These are phyloP conservation scores for Friedmanniomyces simplex DNA, from an alignment of 495 filamentous ascomycete genomes.

Conservation along the genomic window DNA sequence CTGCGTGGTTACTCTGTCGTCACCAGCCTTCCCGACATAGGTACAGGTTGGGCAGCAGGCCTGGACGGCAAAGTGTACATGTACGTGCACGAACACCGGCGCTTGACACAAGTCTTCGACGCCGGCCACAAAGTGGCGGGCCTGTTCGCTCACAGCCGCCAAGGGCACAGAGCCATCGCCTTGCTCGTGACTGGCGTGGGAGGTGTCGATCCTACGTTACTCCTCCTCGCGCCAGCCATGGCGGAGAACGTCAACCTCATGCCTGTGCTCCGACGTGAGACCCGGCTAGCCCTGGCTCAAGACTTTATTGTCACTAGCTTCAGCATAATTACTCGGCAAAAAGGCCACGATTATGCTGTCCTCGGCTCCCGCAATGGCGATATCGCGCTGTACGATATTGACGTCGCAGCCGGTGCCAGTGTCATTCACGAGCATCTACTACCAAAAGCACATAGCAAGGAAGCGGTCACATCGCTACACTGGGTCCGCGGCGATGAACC, in stretches of 20 bases:
- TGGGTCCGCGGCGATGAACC: constrained; percentile 1
- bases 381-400: constrained; percentile 43
- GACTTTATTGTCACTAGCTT: constrained; percentile 35
- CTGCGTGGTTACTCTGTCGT: constrained; percentile 40
- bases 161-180: background rate
- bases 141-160: constrained; percentile 28
- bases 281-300: constrained; percentile 2
- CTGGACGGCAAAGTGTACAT: constrained; percentile 42
- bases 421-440: background rate
- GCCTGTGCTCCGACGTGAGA: background rate
- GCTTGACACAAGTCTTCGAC: background rate
- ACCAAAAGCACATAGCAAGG: constrained; percentile 43
- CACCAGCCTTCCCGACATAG: constrained; percentile 29
- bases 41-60: constrained; percentile 43
- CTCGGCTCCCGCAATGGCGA: constrained; percentile 59
- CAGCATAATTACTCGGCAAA: constrained; percentile 8
- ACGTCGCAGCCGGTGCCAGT: background rate
- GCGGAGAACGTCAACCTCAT: background rate
- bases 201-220: background rate
- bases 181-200: constrained; percentile 5
- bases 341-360: constrained; percentile 39
- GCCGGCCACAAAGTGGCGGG: constrained; percentile 41
- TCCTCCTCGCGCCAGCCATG: background rate
- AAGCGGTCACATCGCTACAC: constrained; percentile 59
- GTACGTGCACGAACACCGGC: constrained; percentile 27